Evolutionary conservation across 257 asterid genomes (phyloP).

Genomic region (Nicotiana undulata): DNA sequence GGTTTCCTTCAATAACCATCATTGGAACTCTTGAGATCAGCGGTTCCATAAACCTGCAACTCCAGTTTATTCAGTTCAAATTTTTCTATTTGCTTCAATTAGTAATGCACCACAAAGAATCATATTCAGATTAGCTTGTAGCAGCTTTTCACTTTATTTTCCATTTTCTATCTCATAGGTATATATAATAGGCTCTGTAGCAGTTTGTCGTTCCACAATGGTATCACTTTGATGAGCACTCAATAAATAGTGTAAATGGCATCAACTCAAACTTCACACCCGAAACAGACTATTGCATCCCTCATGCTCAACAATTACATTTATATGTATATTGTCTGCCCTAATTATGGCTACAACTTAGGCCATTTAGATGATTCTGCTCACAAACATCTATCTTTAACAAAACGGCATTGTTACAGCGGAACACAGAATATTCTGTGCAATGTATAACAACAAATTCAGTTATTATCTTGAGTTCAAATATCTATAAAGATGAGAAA

Average conservation of each 20-base stretch:
- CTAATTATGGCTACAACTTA: background rate
- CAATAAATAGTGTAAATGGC: background rate
- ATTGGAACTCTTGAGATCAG: slow-evolving; percentile 65
- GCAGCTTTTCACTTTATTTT: background rate
- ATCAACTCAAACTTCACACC: background rate
- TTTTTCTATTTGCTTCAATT: background rate
- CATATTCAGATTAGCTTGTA: background rate
- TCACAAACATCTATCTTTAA: background rate
- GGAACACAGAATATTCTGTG: background rate
- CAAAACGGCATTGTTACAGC: background rate
- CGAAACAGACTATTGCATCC: background rate
- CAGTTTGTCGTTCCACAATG: background rate
- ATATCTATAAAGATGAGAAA: background rate
- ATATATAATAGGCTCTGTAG: background rate
- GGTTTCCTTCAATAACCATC: slow-evolving; percentile 94
- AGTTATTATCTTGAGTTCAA: background rate
- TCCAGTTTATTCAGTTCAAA: slow-evolving; percentile 1
- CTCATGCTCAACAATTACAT: background rate
- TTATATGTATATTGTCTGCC: background rate
- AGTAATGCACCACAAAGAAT: background rate
- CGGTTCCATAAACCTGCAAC: slow-evolving; percentile 77
- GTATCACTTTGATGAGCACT: background rate
- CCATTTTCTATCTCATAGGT: background rate
- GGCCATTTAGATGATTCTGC: background rate
- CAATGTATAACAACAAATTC: background rate